Conservation (phyloP, 2,329 filamentous ascomycete genomes). For the Nigrospora osmanthi region DNA sequence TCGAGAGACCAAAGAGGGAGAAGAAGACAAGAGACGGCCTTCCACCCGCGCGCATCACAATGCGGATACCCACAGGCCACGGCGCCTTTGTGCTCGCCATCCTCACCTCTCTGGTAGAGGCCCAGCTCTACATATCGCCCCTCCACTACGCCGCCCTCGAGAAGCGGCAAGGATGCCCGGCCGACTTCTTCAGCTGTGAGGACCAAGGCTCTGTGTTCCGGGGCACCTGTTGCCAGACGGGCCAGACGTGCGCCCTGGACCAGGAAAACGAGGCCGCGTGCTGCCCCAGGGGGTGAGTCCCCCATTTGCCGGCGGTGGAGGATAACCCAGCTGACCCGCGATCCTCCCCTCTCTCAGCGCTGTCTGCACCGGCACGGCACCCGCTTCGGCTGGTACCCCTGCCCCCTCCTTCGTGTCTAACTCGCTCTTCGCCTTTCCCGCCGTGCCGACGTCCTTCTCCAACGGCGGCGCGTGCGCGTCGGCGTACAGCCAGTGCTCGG, state of each 20-base stretch:
- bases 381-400: constrained; percentile 26
- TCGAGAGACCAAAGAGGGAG: too few species aligned
- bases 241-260: constrained; percentile 43
- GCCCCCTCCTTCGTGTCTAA: constrained; percentile 47
- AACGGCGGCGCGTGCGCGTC: constrained; percentile 43
- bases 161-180: constrained; percentile 30
- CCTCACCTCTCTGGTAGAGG: neutral
- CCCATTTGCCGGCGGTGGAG: neutral
- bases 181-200: constrained; percentile 43
- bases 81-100: neutral
- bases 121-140: constrained; percentile 5
- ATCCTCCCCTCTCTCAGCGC: constrained; percentile 24
- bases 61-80: neutral
- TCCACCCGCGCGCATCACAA: too few species aligned
- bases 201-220: constrained; percentile 36
- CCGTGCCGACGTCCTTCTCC: constrained; percentile 43
- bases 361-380: constrained; percentile 49
- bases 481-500: constrained; percentile 41
- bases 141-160: constrained; percentile 15
- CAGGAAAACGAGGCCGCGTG: constrained; percentile 41
- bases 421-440: constrained; percentile 52
- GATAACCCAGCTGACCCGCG: neutral
- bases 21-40: too few species aligned
- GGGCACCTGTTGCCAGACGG: constrained; percentile 42
- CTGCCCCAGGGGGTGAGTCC: constrained; percentile 41